phyloP scores from a whole-genome alignment of 2,329 filamentous ascomycete genomes.

The Sphaerulina musiva region DNA sequence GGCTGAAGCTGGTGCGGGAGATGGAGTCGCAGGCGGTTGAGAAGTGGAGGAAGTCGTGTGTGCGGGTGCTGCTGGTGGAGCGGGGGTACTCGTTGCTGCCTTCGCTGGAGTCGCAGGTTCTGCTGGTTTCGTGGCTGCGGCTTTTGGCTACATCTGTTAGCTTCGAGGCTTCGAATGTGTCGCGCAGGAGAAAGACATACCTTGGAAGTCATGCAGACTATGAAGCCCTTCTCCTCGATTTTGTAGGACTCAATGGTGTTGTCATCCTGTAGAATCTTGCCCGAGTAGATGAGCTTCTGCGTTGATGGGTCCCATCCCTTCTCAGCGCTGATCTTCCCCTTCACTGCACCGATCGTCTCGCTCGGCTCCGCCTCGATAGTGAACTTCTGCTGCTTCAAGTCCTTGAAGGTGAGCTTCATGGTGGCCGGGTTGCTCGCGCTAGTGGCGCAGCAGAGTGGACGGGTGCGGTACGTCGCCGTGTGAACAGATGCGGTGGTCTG shows the following conservation, averaged over 20 bases:
- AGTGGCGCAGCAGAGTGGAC: neutral
- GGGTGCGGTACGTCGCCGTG: too few species aligned
- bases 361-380: slow-evolving; percentile 88
- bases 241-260: slow-evolving; percentile 95
- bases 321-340: slow-evolving; percentile 83
- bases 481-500: too few species aligned
- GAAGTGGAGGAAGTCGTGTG: slow-evolving; percentile 50
- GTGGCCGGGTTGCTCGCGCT: slow-evolving; percentile 14
- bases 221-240: slow-evolving; percentile 98
- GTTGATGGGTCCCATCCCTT: slow-evolving; percentile 89
- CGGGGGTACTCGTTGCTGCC: slow-evolving; percentile 32
- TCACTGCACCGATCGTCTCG: slow-evolving; percentile 82
- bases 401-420: slow-evolving; percentile 72
- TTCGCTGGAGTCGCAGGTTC: slow-evolving; percentile 53
- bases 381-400: slow-evolving; percentile 98
- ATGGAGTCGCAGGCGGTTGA: slow-evolving; percentile 47
- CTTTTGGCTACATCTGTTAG: slow-evolving; percentile 58
- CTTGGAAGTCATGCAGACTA: slow-evolving; percentile 98
- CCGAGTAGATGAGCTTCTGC: slow-evolving; percentile 97
- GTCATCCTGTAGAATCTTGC: slow-evolving; percentile 97
- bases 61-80: slow-evolving; percentile 48
- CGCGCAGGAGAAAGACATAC: slow-evolving; percentile 41
- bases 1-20: slow-evolving; percentile 43
- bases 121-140: slow-evolving; percentile 44
- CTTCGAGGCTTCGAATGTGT: neutral